These are phyloP conservation scores for Craterostigma plantagineum DNA, from an alignment of 257 asterid genomes.

Conservation along the genomic window DNA sequence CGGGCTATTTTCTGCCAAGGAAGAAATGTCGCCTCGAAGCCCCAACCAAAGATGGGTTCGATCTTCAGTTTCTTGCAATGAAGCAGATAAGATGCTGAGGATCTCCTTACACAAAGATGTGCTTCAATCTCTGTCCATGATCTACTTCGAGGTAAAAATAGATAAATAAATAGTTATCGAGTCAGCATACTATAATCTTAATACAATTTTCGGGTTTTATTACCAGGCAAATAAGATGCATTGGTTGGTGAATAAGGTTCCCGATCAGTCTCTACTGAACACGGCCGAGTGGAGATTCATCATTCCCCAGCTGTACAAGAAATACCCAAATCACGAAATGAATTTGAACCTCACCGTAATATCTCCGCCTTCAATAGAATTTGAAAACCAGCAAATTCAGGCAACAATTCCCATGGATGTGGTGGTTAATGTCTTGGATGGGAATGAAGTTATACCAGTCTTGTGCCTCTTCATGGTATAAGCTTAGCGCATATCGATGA, in stretches of 20 bases:
- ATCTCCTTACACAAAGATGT: constrained; percentile 61
- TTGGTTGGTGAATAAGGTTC: constrained; percentile 55
- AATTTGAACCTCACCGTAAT: constrained; percentile 45
- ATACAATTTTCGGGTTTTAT: too few species aligned
- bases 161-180: constrained; percentile 2
- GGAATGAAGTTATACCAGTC: constrained; percentile 42
- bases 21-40: constrained; percentile 16
- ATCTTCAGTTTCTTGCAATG: constrained; percentile 21
- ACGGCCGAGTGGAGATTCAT: constrained; percentile 80
- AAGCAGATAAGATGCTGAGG: constrained; percentile 48
- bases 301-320: constrained; percentile 76
- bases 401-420: constrained; percentile 35
- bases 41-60: constrained; percentile 12
- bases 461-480: constrained; percentile 62
- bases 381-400: constrained; percentile 28
- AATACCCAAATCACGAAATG: constrained; percentile 57
- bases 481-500: constrained; percentile 12
- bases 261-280: constrained; percentile 60
- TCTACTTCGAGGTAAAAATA: constrained; percentile 47
- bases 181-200: too few species aligned
- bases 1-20: constrained; percentile 43
- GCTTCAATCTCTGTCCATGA: constrained; percentile 48
- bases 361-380: constrained; percentile 39
- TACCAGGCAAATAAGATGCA: constrained; percentile 62
- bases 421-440: constrained; percentile 49